These are phyloP conservation scores for Craterostigma plantagineum DNA, from an alignment of 257 asterid genomes.

Conservation along the genomic window DNA sequence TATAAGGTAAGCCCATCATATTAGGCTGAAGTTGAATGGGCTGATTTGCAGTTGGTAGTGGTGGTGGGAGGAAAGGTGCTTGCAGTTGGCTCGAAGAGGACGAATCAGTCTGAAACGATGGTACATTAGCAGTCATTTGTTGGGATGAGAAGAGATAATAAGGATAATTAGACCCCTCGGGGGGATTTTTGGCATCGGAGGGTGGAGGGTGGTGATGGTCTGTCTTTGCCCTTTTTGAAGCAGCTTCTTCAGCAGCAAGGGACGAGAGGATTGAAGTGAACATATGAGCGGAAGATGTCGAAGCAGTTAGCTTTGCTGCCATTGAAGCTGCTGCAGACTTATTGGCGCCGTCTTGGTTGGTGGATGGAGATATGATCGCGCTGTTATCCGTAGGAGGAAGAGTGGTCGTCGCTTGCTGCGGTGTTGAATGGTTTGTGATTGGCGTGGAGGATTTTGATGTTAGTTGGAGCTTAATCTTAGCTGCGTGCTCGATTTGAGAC, in stretches of 20 bases:
- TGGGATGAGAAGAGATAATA: constrained; percentile 25
- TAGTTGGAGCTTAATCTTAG: constrained; percentile 27
- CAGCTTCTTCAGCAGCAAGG: constrained; percentile 88
- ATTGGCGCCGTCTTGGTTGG: constrained; percentile 41
- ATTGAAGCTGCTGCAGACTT: constrained; percentile 74
- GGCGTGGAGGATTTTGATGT: constrained; percentile 16
- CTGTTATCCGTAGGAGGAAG: too few relatives aligned
- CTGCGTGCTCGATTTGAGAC: constrained; percentile 38
- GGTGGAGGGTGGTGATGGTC: too few relatives aligned
- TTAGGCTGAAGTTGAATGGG: too few relatives aligned
- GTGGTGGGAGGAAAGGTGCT: constrained; percentile 24
- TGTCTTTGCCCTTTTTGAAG: constrained; percentile 61
- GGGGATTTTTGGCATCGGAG: constrained; percentile 24
- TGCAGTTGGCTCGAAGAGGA: constrained; percentile 28
- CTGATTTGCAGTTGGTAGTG: too few relatives aligned
- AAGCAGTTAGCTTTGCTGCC: constrained; percentile 82
- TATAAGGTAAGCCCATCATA: constrained; percentile 32
- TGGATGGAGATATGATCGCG: too few relatives aligned
- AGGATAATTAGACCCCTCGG: constrained; percentile 27
- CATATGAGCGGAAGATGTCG: constrained; percentile 90
- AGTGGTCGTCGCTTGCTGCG: constrained; percentile 19
- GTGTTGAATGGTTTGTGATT: constrained; percentile 11
- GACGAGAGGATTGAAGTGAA: constrained; percentile 73
- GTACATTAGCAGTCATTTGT: constrained; percentile 25
- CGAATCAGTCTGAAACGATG: constrained; percentile 22